These are phyloP conservation scores for Phlebiopsis gigantea DNA, from an alignment of 768 basidiomycete species.

Conservation along the genomic window DNA sequence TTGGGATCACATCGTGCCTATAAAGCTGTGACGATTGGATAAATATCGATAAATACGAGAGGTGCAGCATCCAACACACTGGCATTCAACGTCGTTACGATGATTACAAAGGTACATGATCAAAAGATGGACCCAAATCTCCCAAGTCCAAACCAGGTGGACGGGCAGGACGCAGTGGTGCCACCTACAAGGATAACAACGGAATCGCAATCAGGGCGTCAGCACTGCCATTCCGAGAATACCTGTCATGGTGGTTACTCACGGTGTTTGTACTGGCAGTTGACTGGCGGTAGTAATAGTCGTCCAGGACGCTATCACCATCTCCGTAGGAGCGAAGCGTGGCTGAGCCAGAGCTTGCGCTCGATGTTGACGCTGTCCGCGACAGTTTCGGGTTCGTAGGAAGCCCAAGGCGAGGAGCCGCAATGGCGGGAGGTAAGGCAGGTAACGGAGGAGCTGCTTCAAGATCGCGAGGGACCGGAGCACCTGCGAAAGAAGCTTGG, in stretches of 20 bases:
- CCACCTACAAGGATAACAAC: conserved; percentile 3
- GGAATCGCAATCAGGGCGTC: neutral
- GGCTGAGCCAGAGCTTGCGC: neutral
- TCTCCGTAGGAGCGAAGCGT: neutral
- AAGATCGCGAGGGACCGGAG: neutral
- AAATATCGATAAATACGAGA: neutral
- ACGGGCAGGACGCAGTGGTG: conserved; percentile 9
- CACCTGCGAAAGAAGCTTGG: conserved; percentile 1
- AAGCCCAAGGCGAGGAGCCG: neutral
- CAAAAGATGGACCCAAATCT: conserved; percentile 6
- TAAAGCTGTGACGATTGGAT: neutral
- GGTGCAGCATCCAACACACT: neutral
- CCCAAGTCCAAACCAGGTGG: conserved; percentile 10
- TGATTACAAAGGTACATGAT: conserved; percentile 8
- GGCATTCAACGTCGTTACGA: neutral
- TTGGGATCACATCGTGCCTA: neutral
- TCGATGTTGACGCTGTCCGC: neutral
- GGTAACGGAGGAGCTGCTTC: neutral
- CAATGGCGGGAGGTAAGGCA: neutral
- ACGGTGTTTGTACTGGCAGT: conserved; percentile 3
- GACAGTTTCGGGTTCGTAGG: neutral
- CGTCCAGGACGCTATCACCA: conserved; percentile 3
- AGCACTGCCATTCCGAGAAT: neutral
- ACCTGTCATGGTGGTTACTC: conserved; percentile 3
- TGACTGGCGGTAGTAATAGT: conserved; percentile 13